Evolutionary conservation across 208 protist genomes (phyloP).

Genomic region (Spongospora subterranea): DNA sequence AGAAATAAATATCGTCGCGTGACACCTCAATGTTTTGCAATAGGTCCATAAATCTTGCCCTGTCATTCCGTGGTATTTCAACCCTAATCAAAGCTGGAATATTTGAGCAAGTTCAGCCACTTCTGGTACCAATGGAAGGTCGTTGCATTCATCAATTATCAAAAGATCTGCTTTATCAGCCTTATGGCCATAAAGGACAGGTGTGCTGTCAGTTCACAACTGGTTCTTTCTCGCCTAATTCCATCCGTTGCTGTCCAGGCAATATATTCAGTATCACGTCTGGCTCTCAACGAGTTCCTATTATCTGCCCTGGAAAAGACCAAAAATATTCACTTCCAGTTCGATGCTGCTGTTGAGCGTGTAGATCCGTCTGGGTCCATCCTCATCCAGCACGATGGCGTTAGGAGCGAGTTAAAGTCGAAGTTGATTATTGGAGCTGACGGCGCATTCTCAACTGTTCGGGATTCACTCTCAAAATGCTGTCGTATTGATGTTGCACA

Average conservation of each 20-base stretch:
- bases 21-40: not conserved
- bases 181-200: constrained; percentile 35
- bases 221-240: not conserved
- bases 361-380: not conserved
- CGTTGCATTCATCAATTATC: constrained; percentile 31
- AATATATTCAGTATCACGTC: constrained; percentile 46
- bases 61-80: constrained; percentile 43
- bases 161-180: not conserved
- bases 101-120: constrained; percentile 40
- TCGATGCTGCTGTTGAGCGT: not conserved
- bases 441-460: constrained; percentile 54
- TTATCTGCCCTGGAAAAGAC: not conserved
- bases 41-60: constrained; percentile 54
- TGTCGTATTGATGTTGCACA: not conserved
- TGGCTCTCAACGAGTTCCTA: constrained; percentile 1
- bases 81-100: constrained; percentile 3
- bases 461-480: constrained; percentile 35
- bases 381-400: not conserved
- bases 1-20: not conserved
- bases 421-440: constrained; percentile 54
- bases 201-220: not conserved
- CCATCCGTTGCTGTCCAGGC: not conserved
- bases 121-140: constrained; percentile 43
- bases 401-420: not conserved
- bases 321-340: not conserved